phyloP scores from a whole-genome alignment of 2,329 filamentous ascomycete genomes.

The Aureobasidium uvarum region DNA sequence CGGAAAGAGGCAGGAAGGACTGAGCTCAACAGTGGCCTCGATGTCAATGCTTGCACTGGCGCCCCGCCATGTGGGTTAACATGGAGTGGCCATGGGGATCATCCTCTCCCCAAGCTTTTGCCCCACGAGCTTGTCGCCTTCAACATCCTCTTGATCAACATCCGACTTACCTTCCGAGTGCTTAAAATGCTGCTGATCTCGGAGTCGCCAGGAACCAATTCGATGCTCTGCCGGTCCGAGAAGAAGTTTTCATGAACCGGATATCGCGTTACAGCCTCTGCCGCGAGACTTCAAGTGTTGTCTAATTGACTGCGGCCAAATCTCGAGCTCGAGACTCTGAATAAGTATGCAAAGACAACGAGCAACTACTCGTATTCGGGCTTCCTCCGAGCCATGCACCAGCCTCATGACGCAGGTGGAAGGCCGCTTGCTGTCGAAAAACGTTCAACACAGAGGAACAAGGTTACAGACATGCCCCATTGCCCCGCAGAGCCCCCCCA shows the following conservation, averaged over 20 bases:
- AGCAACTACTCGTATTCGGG: background rate
- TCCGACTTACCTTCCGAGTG: constrained; percentile 1
- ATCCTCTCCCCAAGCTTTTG: background rate
- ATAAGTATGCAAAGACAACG: background rate
- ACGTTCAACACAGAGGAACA: background rate
- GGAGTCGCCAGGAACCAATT: background rate
- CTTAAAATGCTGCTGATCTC: background rate
- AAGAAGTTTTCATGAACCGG: background rate
- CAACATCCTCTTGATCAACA: background rate
- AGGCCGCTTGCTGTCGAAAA: background rate
- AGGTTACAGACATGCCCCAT: constrained; percentile 1
- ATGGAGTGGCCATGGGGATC: constrained; percentile 11
- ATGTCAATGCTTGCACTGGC: background rate
- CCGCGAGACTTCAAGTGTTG: background rate
- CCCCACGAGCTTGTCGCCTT: background rate
- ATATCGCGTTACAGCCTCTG: background rate
- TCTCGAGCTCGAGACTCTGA: background rate
- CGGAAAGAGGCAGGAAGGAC: background rate
- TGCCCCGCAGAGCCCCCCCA: background rate
- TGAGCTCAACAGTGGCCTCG: background rate
- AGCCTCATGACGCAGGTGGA: background rate
- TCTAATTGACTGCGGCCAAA: background rate
- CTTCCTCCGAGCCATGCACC: background rate
- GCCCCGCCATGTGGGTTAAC: constrained; percentile 15
- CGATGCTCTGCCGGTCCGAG: background rate